A percentile compares a stretch with the other conserved stretches of the same genome.
phyloP scores from a whole-genome alignment of 345 rosid species.

The Salix udensis region DNA sequence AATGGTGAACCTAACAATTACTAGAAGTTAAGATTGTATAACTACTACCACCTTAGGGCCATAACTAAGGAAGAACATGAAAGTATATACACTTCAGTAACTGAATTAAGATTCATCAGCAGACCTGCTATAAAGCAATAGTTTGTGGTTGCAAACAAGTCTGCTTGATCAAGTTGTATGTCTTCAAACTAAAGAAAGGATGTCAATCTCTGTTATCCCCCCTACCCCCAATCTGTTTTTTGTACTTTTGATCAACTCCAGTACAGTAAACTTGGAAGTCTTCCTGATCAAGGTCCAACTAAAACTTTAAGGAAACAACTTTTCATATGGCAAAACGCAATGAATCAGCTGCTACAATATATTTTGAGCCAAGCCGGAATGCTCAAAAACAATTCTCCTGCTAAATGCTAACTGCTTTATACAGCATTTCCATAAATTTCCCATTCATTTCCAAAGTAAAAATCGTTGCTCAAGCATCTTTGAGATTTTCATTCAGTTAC shows the following conservation, averaged over 20 bases:
- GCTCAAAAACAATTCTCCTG: background rate
- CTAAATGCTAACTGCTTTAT: background rate
- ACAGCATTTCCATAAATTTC: background rate
- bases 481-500: background rate
- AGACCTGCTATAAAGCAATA: background rate
- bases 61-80: background rate
- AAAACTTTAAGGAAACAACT: background rate
- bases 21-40: conserved; percentile 1
- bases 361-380: background rate
- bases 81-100: background rate
- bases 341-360: background rate
- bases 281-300: background rate
- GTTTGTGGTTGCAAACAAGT: background rate
- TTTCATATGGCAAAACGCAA: background rate
- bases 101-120: background rate
- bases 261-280: background rate
- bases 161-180: background rate
- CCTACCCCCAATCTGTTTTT: background rate
- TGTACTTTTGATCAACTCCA: background rate
- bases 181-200: conserved; percentile 3
- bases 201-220: background rate
- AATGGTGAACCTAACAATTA: background rate
- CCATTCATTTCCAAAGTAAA: background rate
- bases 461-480: background rate
- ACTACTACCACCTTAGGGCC: background rate